Base-by-base conservation (phyloP, 805 yeast genomes). In the Schwanniomyces vanrijiae region DNA sequence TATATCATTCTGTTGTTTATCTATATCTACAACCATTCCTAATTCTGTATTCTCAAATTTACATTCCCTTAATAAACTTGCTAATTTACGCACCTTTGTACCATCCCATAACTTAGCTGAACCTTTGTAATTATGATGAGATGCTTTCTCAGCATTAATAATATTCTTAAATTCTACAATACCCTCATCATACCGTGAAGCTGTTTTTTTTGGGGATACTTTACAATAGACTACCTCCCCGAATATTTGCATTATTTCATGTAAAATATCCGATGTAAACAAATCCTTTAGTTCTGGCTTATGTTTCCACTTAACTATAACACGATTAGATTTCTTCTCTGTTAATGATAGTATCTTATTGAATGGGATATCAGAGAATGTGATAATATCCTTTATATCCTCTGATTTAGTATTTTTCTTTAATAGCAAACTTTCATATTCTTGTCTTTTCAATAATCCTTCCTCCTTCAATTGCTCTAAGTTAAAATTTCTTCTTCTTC, bases 31-130 rank as follows among this genome's bases (percentile, higher is more conserved):
- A 8, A 8, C 14, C 3, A 20, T 6, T 19, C 11, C 38, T 16
- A 5, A 11, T 2, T 11, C 19, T 33, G 6, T 2, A 20, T 34
- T 35, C 24, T 25, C 49, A 26, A 46, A 35, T 14, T 45, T 49
- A 45, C 75, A 69, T 11, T 54, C 65, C 48, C 83, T 57, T 26
- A 80, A 53, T 41, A 80, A 62, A 46, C 81, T 76, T 6, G 82
- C 78, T 35, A 76, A 50, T 53, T 70, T 75, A 20, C 80, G 51
- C 14, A 76, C 69, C 1, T 66, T 68, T 1, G 72, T 58, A 1
- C 67, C 66, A 54, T 78, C 78, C 84, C 83, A 79, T 31, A 74
- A 52, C 13, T 60, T 56, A 8, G 72, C 76, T 14, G 76, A 66
- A 25, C 54, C 55, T 1, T 63, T 60, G 55, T 71, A 80, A 52